phyloP scores from a whole-genome alignment of 768 basidiomycete species.

The Pisolithus microcarpus region DNA sequence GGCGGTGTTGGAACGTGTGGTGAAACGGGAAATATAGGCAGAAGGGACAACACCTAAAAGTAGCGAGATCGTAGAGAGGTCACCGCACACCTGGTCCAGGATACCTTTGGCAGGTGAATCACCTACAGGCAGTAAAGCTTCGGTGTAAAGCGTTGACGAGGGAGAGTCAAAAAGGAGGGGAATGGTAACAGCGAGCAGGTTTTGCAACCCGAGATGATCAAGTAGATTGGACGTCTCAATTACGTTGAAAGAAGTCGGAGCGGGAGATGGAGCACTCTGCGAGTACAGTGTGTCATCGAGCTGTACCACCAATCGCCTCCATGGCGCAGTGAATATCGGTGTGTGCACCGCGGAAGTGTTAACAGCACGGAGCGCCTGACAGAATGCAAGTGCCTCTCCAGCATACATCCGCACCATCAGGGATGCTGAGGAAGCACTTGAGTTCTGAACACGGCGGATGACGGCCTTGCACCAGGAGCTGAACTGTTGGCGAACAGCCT shows the following conservation, averaged over 20 bases:
- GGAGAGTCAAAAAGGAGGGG: constrained; percentile 20
- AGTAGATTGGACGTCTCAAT: constrained; percentile 28
- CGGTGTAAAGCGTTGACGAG: constrained; percentile 24
- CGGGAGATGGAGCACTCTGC: constrained; percentile 6
- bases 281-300: constrained; percentile 18
- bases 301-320: constrained; percentile 18
- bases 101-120: constrained; percentile 9
- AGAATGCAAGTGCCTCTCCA: constrained; percentile 25
- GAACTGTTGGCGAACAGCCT: constrained; percentile 15
- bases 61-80: constrained; percentile 22
- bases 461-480: constrained; percentile 21
- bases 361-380: constrained; percentile 17
- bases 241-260: constrained; percentile 26
- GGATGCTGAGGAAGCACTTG: constrained; percentile 1
- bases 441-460: constrained; percentile 5
- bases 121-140: constrained; percentile 14
- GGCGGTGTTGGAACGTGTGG: constrained; percentile 23
- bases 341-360: constrained; percentile 9
- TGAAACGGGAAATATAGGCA: constrained; percentile 22
- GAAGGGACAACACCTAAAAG: constrained; percentile 23
- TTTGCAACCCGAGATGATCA: constrained; percentile 26
- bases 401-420: constrained; percentile 24
- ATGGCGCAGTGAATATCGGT: constrained; percentile 14
- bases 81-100: constrained; percentile 21
- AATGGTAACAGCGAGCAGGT: constrained; percentile 15